phyloP scores from a whole-genome alignment of 768 basidiomycete species.

The Naganishia antarctica region DNA sequence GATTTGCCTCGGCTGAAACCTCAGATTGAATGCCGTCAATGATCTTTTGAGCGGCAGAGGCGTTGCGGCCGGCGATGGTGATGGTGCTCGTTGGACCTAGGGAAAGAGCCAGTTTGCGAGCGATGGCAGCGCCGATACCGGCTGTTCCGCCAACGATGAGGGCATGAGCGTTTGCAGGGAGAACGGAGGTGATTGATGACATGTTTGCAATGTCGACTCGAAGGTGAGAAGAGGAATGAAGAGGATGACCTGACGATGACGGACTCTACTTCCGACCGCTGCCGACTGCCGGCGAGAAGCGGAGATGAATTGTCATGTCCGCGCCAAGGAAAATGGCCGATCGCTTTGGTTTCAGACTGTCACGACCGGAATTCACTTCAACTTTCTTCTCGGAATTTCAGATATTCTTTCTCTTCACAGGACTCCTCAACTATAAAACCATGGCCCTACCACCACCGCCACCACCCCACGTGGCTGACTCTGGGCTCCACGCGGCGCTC shows the following conservation, averaged over 20 bases:
- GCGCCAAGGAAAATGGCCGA: background rate
- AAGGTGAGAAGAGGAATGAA: no score
- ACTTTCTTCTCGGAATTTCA: no score
- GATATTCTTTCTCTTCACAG: no score
- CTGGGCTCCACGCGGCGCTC: slow-evolving; percentile 28
- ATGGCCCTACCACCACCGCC: background rate
- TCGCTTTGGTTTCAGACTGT: background rate
- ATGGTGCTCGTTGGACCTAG: slow-evolving; percentile 3
- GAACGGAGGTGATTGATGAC: slow-evolving; percentile 7
- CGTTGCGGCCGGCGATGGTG: slow-evolving; percentile 28
- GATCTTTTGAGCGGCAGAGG: slow-evolving; percentile 15
- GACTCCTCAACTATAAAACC: no score
- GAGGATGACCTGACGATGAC: slow-evolving; percentile 8
- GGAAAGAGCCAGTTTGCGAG: slow-evolving; percentile 13
- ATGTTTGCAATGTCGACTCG: no score
- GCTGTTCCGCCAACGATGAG: slow-evolving; percentile 24
- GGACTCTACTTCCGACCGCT: no score
- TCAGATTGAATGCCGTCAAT: background rate
- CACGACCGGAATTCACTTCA: no score
- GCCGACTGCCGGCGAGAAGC: background rate
- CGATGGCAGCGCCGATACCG: slow-evolving; percentile 26
- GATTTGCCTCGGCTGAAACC: background rate
- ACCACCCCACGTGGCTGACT: background rate
- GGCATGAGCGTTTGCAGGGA: slow-evolving; percentile 19
- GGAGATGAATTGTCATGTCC: slow-evolving; percentile 1